Conservation (phyloP, 495 filamentous ascomycete genomes). For the Penicillium manginii region DNA sequence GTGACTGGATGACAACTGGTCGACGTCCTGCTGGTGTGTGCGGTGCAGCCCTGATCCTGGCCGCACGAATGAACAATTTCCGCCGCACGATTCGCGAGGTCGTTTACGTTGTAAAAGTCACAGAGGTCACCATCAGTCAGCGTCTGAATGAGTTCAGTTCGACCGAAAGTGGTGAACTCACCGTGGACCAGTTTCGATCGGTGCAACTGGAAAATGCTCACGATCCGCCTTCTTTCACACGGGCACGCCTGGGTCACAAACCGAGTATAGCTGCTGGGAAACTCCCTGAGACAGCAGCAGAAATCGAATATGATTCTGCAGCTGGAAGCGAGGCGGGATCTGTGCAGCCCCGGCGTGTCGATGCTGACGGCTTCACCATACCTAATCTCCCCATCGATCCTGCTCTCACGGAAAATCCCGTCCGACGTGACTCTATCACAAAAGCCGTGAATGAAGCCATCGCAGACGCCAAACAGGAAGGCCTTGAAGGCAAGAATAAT, state of each 20-base stretch:
- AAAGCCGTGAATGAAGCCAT: slow-evolving; percentile 29
- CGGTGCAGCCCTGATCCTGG: slow-evolving; percentile 91
- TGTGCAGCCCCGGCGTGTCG: slow-evolving; percentile 39
- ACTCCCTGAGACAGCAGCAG: slow-evolving; percentile 51
- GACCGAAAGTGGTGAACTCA: slow-evolving; percentile 76
- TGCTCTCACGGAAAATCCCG: slow-evolving; percentile 34
- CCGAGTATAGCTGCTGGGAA: slow-evolving; percentile 40
- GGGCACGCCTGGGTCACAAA: slow-evolving; percentile 56
- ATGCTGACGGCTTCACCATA: slow-evolving; percentile 54
- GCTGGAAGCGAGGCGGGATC: slow-evolving; percentile 25
- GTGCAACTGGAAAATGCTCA: slow-evolving; percentile 65
- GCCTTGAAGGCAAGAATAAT: slow-evolving; percentile 25
- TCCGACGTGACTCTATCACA: slow-evolving; percentile 26
- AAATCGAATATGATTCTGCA: slow-evolving; percentile 43
- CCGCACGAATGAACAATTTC: slow-evolving; percentile 96
- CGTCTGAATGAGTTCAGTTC: slow-evolving; percentile 87
- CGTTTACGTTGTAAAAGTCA: slow-evolving; percentile 94
- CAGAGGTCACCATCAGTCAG: slow-evolving; percentile 85
- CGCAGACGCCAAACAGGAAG: slow-evolving; percentile 28
- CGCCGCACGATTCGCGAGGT: slow-evolving; percentile 88
- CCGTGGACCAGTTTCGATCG: slow-evolving; percentile 83
- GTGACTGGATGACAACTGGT: slow-evolving; percentile 94
- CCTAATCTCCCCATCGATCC: slow-evolving; percentile 52
- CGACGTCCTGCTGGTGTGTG: slow-evolving; percentile 92
- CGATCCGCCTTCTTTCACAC: slow-evolving; percentile 83